Base-by-base conservation (phyloP, 2,329 filamentous ascomycete species). In the Colletotrichum shisoi region DNA sequence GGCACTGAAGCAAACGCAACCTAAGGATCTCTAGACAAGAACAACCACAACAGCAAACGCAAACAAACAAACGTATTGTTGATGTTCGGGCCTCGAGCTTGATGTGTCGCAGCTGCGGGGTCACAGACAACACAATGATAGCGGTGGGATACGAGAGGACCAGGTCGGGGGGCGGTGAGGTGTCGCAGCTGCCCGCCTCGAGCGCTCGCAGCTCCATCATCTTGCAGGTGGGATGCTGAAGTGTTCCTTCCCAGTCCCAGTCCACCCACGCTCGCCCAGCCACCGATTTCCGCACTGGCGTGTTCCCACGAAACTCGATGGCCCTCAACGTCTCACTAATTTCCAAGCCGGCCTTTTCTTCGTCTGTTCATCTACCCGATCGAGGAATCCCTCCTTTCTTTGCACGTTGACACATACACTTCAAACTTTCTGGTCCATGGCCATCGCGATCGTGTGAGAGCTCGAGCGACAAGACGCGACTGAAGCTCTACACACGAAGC, bases 91-190 rank as follows among this genome's bases (percentile, higher is more conserved):
- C 58, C 54, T 24, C 64, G 39, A 19, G 24, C 19, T 27, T 40
- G 42, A 65, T 39, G 61, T 68, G 49, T 68, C 56, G 60, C 54
- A 27, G 44, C 61, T 68, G 56, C 61, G 54, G 31, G 61, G 57
- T 39, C 61, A 64, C 65, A 54, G 65, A 60, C 42, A 42, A 21
- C 15, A 40, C 42, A 39, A 24, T n/a, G 39, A 53, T 46, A 44
- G 49, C 48, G 53, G 45, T 63, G 60, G 46, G 60, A 53, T 53
- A 63, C 53, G 59, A 59, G 34, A 53, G 34, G 21, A 52, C 44
- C 37, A 44, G 39, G 42, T n/a, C 53, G 34, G 44, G 63, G 54
- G 46, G 57, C 57, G 61, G 65, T 68, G 61, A 68, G 49, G 49
- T 68, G 61, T 60, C 54, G 37, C 57, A 59, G 44, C 53, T 27